Evolutionary conservation across 208 protist species (phyloP), one percentile per base, ranked within the genome.

Genomic region (Jaenimonas drosophilae): DNA sequence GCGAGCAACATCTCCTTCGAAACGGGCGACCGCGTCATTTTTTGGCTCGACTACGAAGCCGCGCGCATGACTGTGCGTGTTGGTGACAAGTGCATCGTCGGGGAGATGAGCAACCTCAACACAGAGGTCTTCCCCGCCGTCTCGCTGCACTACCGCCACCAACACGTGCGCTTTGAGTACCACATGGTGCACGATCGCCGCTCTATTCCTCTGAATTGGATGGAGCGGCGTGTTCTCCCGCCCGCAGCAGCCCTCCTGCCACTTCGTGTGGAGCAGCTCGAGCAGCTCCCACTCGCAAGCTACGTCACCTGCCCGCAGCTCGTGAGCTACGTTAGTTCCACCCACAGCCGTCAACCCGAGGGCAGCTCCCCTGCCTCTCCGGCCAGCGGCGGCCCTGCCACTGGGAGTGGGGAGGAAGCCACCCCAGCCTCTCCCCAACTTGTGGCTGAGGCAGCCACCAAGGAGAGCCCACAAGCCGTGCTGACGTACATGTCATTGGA

Each of bases 151-250:
- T 96, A 96, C 63, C 65, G 80, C 11, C 75, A 91, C 40, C 89
- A 96, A 57, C 84, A 91, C 70, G 60, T 96, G n/a, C 80, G 80
- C 42, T 96, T 94, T 51, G 89, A 96, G 49, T 85, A 83, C 59
- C 76, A 67, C 25, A 37, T 70, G n/a, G 56, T 85, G 1, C 70
- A 87, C 24, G 75, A 93, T 28, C 61, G 72, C 6, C 40, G 56
- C 7, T 47, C 65, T 14, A 59, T 77, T 52, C 64, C 65, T 7
- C 45, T 57, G 32, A 68, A 74, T 37, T 94, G 87, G 82, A 63
- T 88, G 47, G 67, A 80, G 30, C 70, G 75, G 2, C 47, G 70
- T 24, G 52, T 68, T 0, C 66, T 91, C 31, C 80, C 81, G 1
- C 63, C 67, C 23, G 76, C 82, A 0, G 42, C 77, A 2, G 62